These are phyloP conservation scores for Xerocomus brunneocitrinus DNA, from an alignment of 768 basidiomycete species.

Conservation along the genomic window DNA sequence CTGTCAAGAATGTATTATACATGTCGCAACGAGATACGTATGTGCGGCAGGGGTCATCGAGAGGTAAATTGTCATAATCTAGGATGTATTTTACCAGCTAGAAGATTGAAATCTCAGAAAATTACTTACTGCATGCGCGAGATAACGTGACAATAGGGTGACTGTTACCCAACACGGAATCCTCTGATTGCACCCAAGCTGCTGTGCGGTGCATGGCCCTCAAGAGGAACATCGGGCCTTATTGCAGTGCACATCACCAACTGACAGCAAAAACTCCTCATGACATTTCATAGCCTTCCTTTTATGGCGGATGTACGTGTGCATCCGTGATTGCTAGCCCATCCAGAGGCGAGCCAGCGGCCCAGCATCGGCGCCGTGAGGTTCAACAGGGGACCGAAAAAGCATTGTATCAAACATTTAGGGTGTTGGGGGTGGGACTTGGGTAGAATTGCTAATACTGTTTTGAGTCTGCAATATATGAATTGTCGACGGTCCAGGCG, in stretches of 20 bases:
- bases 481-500: not conserved
- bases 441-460: not conserved
- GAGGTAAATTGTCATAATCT: not conserved
- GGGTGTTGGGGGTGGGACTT: too few relatives aligned
- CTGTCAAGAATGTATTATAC: not conserved
- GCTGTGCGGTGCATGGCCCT: not conserved
- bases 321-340: not conserved
- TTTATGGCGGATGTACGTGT: not conserved
- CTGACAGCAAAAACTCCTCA: not conserved
- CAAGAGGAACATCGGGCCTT: not conserved
- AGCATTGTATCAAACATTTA: not conserved
- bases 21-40: not conserved
- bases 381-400: not conserved
- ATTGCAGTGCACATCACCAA: not conserved
- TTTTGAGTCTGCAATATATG: not conserved
- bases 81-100: not conserved
- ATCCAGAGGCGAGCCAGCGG: not conserved
- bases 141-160: not conserved
- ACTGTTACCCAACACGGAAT: not conserved
- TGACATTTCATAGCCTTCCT: slow-evolving; percentile 20
- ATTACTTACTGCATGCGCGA: not conserved
- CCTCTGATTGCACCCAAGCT: not conserved
- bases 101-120: not conserved
- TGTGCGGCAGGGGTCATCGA: not conserved
- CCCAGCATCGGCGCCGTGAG: not conserved